phyloP scores from a whole-genome alignment of 2,329 filamentous ascomycete species.

The Seiridium cupressi region DNA sequence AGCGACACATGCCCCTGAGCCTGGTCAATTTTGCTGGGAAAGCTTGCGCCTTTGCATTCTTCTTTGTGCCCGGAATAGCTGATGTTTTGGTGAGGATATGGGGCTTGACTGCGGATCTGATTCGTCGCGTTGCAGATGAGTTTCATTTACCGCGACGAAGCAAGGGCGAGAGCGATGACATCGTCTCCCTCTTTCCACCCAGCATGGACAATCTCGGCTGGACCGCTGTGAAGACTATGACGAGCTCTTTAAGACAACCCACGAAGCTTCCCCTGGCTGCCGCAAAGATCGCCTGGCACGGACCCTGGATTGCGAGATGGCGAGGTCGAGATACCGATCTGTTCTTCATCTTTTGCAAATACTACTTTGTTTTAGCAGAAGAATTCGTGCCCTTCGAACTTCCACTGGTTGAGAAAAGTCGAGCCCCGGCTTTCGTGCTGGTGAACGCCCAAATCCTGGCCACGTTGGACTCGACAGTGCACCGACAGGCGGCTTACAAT shows the following conservation, averaged over 20 bases:
- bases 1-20: constrained; percentile 64
- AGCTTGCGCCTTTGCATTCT: constrained; percentile 88
- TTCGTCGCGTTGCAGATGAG: constrained; percentile 71
- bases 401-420: constrained; percentile 52
- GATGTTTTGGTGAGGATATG: constrained; percentile 82
- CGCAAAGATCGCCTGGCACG: constrained; percentile 77
- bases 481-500: constrained; percentile 63
- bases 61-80: constrained; percentile 83
- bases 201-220: constrained; percentile 57
- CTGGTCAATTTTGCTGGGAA: constrained; percentile 86
- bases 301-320: constrained; percentile 83
- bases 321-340: constrained; percentile 83
- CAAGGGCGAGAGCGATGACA: constrained; percentile 58
- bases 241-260: constrained; percentile 61
- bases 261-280: constrained; percentile 66
- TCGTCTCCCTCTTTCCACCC: constrained; percentile 69
- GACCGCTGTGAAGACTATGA: constrained; percentile 49
- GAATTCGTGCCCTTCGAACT: constrained; percentile 64
- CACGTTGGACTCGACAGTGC: constrained; percentile 79
- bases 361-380: constrained; percentile 76
- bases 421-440: constrained; percentile 74
- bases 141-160: constrained; percentile 61
- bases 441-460: constrained; percentile 80
- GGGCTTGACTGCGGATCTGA: constrained; percentile 65
- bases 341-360: constrained; percentile 88